Base-by-base conservation (phyloP, 305 asterid genomes). In the Ilex paraguariensis region DNA sequence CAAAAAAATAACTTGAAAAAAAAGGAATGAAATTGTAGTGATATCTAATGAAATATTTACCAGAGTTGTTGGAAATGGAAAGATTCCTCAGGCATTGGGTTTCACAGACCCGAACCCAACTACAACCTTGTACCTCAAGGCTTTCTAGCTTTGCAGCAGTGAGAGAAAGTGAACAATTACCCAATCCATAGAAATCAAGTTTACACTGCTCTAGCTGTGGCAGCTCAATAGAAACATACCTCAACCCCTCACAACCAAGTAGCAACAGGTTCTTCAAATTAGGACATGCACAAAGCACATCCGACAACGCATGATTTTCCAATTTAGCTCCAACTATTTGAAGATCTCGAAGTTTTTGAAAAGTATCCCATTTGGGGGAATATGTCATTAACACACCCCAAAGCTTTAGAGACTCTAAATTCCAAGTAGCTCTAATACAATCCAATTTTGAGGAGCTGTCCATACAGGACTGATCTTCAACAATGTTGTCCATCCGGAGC, bases 111-210 rank as follows among this genome's bases (percentile, higher is more conserved):
- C 87, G 72, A 60, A 93, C 83, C 68, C 85, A 65, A 72, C 95
- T 83, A 75, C 96, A 93, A 42, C 99, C 99, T 71, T 93, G 97
- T n/a, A 90, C 92, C 64, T 93, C 95, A 48, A 93, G 94, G 7
- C 78, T 75, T 64, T 80, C 84, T 30, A 93, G 82, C 61, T 66
- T 77, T 5, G 84, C 76, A 14, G 96, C 83, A 73, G 59, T 60
- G 54, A 93, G 17, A 3, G 70, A 71, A 40, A 93, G 89, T 8
- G 81, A 70, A 73, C 89, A 84, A 65, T 86, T 79, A 13, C 97
- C 96, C 60, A 61, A 69, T 21, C 97, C 97, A 63, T 79, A 82
- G 69, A 90, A 87, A 58, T 90, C 96, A 42, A 93, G 91, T 72
- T 86, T 87, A 64, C 97, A 93, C 32, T 76, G 77, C 74, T 74